Conservation (phyloP, 139 green algal genomes). For the Coelastrella sp. region DNA sequence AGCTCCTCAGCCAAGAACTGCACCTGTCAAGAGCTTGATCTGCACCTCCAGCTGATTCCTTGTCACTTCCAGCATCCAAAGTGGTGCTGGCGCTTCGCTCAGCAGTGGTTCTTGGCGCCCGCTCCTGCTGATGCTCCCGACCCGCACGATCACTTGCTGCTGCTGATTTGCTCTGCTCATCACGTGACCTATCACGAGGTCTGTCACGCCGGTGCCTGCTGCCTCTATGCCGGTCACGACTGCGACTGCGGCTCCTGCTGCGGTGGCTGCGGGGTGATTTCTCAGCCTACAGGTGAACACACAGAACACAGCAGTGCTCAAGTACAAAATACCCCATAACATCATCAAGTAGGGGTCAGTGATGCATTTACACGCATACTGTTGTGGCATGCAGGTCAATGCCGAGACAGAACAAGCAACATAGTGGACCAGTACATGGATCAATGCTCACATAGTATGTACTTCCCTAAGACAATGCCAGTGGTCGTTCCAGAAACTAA, state of each 20-base stretch:
- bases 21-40: slow-evolving; percentile 35
- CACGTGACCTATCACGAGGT: not conserved
- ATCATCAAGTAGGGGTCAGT: not conserved
- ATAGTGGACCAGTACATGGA: too few relatives aligned
- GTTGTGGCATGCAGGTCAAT: too few relatives aligned
- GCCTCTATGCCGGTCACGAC: not conserved
- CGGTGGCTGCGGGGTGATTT: not conserved
- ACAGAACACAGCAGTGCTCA: not conserved
- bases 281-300: not conserved
- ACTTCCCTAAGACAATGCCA: too few relatives aligned
- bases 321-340: not conserved
- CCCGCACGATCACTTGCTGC: not conserved
- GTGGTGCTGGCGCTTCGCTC: not conserved
- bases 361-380: too few relatives aligned
- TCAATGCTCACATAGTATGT: too few relatives aligned
- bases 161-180: not conserved
- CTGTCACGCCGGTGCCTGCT: slow-evolving; percentile 9
- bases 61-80: not conserved
- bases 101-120: not conserved
- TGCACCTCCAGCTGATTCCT: not conserved
- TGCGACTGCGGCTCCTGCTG: slow-evolving; percentile 7
- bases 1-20: slow-evolving; percentile 6
- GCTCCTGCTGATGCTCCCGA: not conserved
- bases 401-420: too few relatives aligned
- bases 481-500: too few relatives aligned